Evolutionary conservation across 192 early-diverging fungal genomes (phyloP), one percentile per base, ranked within the genome.

Genomic region (Allomyces macrogynus): DNA sequence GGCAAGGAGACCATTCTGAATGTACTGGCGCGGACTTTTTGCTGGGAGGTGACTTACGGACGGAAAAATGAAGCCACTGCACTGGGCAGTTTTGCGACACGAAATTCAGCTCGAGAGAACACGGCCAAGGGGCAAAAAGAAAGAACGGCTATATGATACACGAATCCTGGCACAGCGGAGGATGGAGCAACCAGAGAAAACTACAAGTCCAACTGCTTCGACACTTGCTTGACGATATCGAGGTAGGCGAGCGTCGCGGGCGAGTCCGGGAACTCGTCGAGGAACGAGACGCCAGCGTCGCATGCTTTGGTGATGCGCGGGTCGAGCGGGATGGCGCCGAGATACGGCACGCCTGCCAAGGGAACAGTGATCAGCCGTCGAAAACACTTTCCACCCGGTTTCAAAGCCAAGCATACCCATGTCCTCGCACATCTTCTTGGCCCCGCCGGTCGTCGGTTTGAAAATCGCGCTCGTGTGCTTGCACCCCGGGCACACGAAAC

Each of bases 401-500:
- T n/a, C n/a, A n/a, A n/a, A n/a, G n/a, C n/a, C n/a, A n/a, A 40
- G 3, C 20, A 10, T 40, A 22, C 74, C 70, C 5, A 84, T 74
- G 64, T 88, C 86, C 60, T 77, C 73, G 43, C 83, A 84, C 71
- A 90, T 77, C 44, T 76, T 74, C 27, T 64, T 70, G 10, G 83
- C 88, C 3, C 89, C 89, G 14, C 89, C 89, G 0, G 87, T 85
- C 9, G 87, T 87, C 0, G 88, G 80, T 5, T 82, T 76, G 66
- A 91, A 91, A 64, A 91, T 87, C 11, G 14, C 26, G 18, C 23
- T 61, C 57, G 64, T 62, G 75, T 82, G 77, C 16, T 81, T 67
- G 72, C 95, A 98, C 24, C 78, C 79, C 2, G 92, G 93, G 66
- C 96, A 99, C 8, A 97, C 86, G 75, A 94, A 99, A 4, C 94